Evolutionary conservation across 1,139 yeast genomes (phyloP).

Genomic region (Suhomyces atakaporum): DNA sequence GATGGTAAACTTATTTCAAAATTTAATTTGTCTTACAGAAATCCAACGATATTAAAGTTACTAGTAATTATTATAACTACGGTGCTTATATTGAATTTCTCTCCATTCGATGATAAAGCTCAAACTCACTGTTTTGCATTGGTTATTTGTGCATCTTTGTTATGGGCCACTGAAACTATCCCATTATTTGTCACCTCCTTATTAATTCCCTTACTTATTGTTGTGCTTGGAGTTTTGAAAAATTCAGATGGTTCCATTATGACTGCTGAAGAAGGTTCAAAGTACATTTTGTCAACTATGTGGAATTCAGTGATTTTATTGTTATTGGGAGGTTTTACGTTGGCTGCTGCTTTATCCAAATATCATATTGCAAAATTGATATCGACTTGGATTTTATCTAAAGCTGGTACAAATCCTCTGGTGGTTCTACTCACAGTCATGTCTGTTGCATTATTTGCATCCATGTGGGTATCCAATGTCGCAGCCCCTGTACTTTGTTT

Average conservation of each 20-base stretch:
- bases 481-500: conserved; percentile 78
- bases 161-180: conserved; percentile 75
- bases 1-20: conserved; percentile 13
- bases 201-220: conserved; percentile 61
- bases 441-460: conserved; percentile 67
- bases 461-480: conserved; percentile 80
- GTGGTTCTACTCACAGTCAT: conserved; percentile 62
- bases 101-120: conserved; percentile 59
- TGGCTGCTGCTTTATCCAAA: conserved; percentile 73
- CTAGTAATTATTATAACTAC: conserved; percentile 47
- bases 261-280: conserved; percentile 56
- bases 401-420: conserved; percentile 69
- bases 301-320: conserved; percentile 76
- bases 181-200: conserved; percentile 71
- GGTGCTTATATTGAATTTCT: conserved; percentile 48
- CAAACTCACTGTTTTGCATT: conserved; percentile 70
- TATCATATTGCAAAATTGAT: conserved; percentile 68
- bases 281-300: conserved; percentile 59
- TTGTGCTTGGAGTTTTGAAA: conserved; percentile 55
- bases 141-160: conserved; percentile 64
- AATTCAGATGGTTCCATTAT: conserved; percentile 54
- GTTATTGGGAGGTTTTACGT: conserved; percentile 69
- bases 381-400: conserved; percentile 63
- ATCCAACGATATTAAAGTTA: conserved; percentile 50
- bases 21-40: conserved; percentile 41